Conservation (phyloP, 805 yeast species). For the Pichia exigua region DNA sequence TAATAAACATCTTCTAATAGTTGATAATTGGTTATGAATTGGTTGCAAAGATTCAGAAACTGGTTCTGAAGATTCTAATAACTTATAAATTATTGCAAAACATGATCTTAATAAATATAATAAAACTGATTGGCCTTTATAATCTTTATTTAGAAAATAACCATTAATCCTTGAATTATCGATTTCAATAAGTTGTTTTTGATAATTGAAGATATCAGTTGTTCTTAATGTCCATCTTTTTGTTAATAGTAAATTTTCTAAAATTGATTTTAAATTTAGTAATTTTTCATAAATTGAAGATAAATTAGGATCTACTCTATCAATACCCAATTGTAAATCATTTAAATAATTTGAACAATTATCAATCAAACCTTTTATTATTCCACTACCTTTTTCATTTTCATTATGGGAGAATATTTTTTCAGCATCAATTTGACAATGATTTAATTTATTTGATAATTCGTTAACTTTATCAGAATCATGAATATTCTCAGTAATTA, state of each 20-base stretch:
- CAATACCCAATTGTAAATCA: constrained; percentile 50
- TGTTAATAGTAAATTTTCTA: constrained; percentile 81
- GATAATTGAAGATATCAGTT: constrained; percentile 84
- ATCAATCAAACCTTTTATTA: constrained; percentile 68
- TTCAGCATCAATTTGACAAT: constrained; percentile 21
- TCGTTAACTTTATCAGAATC: constrained; percentile 14
- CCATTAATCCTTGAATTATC: constrained; percentile 67
- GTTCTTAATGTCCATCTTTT: constrained; percentile 97
- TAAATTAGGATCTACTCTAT: constrained; percentile 42
- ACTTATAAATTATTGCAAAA: constrained; percentile 82
- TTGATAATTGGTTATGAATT: constrained; percentile 84
- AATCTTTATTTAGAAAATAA: constrained; percentile 34
- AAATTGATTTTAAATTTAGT: constrained; percentile 55
- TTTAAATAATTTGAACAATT: constrained; percentile 71
- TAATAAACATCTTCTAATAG: constrained; percentile 82
- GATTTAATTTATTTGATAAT: constrained; percentile 15
- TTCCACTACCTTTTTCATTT: constrained; percentile 33
- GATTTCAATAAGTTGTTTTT: constrained; percentile 61
- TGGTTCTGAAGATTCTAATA: constrained; percentile 89
- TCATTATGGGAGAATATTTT: constrained; percentile 13
- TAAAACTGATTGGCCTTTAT: constrained; percentile 53
- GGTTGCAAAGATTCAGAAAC: constrained; percentile 92
- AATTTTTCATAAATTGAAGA: constrained; percentile 57
- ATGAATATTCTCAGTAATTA: constrained; percentile 35
- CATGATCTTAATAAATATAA: constrained; percentile 82